These are phyloP conservation scores for Brassica nigra DNA, from an alignment of 345 rosid genomes.

Conservation along the genomic window DNA sequence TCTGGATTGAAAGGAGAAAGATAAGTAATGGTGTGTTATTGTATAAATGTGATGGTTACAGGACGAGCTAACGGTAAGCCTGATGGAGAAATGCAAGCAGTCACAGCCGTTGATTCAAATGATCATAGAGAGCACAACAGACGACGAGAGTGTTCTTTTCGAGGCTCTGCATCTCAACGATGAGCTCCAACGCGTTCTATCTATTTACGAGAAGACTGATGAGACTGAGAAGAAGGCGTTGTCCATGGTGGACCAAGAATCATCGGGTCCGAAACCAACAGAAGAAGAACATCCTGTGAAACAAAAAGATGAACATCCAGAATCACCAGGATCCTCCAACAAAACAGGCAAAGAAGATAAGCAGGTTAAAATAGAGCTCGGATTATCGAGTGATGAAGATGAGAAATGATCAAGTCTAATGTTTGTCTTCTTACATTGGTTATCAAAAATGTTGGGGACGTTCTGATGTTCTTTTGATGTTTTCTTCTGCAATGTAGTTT, in stretches of 20 bases:
- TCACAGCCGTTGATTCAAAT: conserved; percentile 65
- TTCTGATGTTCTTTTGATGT: conserved; percentile 7
- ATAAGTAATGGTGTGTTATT: neutral
- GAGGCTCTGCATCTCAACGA: conserved; percentile 80
- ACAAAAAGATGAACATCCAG: neutral
- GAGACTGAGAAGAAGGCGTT: conserved; percentile 19
- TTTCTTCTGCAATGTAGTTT: conserved; percentile 6
- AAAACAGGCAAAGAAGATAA: conserved; percentile 26
- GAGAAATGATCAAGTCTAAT: conserved; percentile 31
- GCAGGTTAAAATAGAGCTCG: conserved; percentile 38
- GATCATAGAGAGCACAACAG: conserved; percentile 71
- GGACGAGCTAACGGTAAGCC: conserved; percentile 69
- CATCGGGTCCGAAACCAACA: conserved; percentile 32
- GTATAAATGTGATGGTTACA: conserved; percentile 37
- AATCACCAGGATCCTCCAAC: conserved; percentile 14
- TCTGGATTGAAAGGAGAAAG: too few species aligned
- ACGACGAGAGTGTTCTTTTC: conserved; percentile 74
- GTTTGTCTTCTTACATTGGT: neutral
- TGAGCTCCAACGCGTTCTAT: conserved; percentile 64
- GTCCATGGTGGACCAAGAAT: conserved; percentile 30
- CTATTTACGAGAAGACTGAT: conserved; percentile 27
- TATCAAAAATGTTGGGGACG: conserved; percentile 5
- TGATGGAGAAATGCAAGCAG: conserved; percentile 82
- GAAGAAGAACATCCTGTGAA: conserved; percentile 18
- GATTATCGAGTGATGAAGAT: conserved; percentile 42